Conservation (phyloP, 805 yeast species). For the Kockiozyma suomiensis region DNA sequence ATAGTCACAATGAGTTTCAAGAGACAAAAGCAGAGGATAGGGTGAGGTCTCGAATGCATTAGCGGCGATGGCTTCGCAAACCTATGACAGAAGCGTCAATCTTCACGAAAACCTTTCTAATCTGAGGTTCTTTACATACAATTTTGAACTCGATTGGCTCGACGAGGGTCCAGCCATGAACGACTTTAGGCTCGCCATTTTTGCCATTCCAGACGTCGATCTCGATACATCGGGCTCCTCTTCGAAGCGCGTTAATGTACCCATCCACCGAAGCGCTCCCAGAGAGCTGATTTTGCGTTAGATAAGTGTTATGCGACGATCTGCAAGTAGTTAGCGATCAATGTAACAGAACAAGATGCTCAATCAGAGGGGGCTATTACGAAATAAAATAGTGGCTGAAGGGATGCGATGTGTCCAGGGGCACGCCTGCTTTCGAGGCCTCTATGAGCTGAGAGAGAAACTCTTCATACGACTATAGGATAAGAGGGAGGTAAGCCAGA, state of each 20-base stretch:
- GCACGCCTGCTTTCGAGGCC: neutral
- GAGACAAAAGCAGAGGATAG: constrained; percentile 77
- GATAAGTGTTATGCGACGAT: constrained; percentile 88
- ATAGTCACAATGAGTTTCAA: constrained; percentile 76
- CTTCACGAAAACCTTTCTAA: neutral
- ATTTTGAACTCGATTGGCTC: constrained; percentile 66
- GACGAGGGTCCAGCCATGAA: constrained; percentile 85
- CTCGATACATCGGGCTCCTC: constrained; percentile 91
- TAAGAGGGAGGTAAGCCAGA: too few species aligned
- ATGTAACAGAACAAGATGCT: neutral
- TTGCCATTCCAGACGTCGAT: constrained; percentile 89
- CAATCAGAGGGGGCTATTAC: constrained; percentile 36
- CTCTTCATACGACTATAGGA: neutral
- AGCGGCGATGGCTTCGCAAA: constrained; percentile 58
- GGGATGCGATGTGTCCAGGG: constrained; percentile 58
- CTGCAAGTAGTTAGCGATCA: neutral
- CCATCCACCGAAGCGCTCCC: constrained; percentile 88
- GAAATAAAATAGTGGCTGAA: constrained; percentile 84
- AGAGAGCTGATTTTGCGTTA: constrained; percentile 84
- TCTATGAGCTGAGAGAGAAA: neutral
- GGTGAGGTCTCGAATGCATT: constrained; percentile 88
- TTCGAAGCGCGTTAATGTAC: constrained; percentile 79
- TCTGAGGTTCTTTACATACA: constrained; percentile 55
- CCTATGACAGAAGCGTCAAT: neutral
- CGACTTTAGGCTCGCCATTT: constrained; percentile 66